Percentiles rank a stretch among this genome's conserved stretches.
These are phyloP conservation scores for Phanerochaete sordida DNA, from an alignment of 768 basidiomycete species.

Conservation along the genomic window DNA sequence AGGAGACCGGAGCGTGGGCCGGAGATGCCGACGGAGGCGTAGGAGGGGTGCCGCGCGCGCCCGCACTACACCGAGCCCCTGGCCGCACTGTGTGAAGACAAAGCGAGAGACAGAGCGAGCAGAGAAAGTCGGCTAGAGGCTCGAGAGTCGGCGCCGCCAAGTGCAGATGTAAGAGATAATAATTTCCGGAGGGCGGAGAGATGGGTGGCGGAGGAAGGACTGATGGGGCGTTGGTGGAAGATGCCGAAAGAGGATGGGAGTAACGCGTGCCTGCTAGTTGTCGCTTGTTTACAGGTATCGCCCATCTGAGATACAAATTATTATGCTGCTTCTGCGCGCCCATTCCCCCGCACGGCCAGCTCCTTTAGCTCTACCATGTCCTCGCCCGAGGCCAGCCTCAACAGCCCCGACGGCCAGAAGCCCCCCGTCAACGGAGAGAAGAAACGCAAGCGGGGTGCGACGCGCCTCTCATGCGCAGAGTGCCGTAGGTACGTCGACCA, in stretches of 20 bases:
- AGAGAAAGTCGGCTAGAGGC: not conserved
- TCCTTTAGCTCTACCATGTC: conserved; percentile 14
- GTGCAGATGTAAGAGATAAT: too few species aligned
- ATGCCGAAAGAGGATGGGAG: conserved; percentile 2
- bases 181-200: too few species aligned
- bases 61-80: not conserved
- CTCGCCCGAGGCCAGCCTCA: conserved; percentile 22
- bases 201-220: not conserved
- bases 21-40: not conserved
- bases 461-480: conserved; percentile 75
- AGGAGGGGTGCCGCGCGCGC: not conserved
- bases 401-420: conserved; percentile 23
- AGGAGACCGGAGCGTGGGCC: not conserved
- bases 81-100: not conserved
- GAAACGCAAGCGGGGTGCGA: conserved; percentile 60
- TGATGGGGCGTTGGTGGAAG: not conserved
- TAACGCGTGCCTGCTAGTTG: not conserved
- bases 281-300: not conserved
- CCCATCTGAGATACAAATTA: conserved; percentile 10
- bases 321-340: conserved; percentile 9
- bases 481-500: conserved; percentile 56
- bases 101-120: not conserved
- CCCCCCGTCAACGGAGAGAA: conserved; percentile 27
- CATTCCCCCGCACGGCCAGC: conserved; percentile 4
- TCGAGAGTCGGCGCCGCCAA: too few species aligned